Percentiles rank a stretch among this genome's conserved stretches.
Evolutionary conservation across 371 early-diverging fungal species (phyloP).

Genomic region (Rhizopus stolonifer): DNA sequence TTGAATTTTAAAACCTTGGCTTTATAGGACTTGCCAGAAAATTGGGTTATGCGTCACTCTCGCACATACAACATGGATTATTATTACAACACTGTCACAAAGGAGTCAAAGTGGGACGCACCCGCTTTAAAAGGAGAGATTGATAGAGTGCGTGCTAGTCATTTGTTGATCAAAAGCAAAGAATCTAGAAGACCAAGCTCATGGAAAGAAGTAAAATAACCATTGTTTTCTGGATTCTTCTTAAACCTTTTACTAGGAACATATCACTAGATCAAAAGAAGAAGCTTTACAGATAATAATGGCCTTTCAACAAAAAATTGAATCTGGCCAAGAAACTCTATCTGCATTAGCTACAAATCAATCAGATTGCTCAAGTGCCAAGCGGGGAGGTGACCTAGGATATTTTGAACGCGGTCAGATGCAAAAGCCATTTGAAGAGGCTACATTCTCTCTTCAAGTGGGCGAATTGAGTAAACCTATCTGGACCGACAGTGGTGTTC

Average conservation of each 20-base stretch:
- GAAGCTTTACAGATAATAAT: constrained; percentile 78
- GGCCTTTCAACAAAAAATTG: constrained; percentile 59
- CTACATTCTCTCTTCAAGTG: constrained; percentile 82
- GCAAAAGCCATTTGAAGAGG: constrained; percentile 89
- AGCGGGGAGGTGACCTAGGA: constrained; percentile 87
- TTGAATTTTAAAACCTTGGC: no score
- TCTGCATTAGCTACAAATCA: constrained; percentile 71
- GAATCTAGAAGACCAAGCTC: constrained; percentile 88
- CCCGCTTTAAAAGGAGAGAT: constrained; percentile 47
- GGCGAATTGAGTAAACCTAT: constrained; percentile 85
- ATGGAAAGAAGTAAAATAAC: constrained; percentile 73
- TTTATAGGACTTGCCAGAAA: constrained; percentile 57
- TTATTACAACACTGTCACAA: constrained; percentile 83
- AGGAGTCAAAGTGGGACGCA: constrained; percentile 83
- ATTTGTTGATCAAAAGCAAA: constrained; percentile 89
- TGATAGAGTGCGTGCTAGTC: constrained; percentile 77
- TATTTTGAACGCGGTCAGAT: constrained; percentile 81
- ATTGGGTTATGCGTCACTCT: constrained; percentile 77
- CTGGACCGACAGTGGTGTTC: constrained; percentile 92
- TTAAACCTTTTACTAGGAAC: constrained; percentile 46
- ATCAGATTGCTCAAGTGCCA: constrained; percentile 91
- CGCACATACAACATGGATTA: constrained; percentile 73
- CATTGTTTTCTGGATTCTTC: background rate
- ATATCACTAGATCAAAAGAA: constrained; percentile 83
- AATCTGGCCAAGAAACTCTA: constrained; percentile 57